Evolutionary conservation across 257 asterid species (phyloP), one percentile per base, ranked within the genome.

Genomic region (Scutellaria baicalensis): DNA sequence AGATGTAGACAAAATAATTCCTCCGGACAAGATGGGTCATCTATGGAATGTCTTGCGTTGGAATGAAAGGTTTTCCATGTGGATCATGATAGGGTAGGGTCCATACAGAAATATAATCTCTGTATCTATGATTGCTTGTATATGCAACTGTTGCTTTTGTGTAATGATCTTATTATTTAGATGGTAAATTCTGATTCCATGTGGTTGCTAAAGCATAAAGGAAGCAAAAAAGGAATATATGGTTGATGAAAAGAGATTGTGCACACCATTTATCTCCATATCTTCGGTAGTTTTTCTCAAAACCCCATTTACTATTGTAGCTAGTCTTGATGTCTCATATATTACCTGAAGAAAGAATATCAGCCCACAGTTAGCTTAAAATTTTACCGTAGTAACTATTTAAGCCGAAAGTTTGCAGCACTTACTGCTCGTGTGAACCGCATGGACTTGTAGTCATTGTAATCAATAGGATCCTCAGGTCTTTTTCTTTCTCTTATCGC

Each of bases 381-480:
- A 4, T 71, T 70, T 70, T 70, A 43, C 39, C 0, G 49, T 50
- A 38, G 82, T 70, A 78, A 72, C 57, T 64, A 68, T 69, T 40
- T 60, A 20, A 33, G 10, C 40, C 8, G 56, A 59, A 45, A 58
- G 59, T 48, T 65, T 43, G 58, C 54, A 60, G 64, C 8, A 80
- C 84, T 77, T 69, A 85, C 90, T 31, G 90, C 88, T 68, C 97
- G 95, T 38, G 99, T 94, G 75, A 94, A 91, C 16, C 85, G 87
- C 99, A 94, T 94, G 48, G 92, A 82, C 74, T 84, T 91, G 82
- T 85, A 94, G 87, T 94, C 97, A 17, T 83, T 83, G 70, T 86
- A 91, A 73, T 82, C 82, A 51, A 94, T 85, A 64, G 96, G 92
- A 72, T 94, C 97, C 77, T 86, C 88, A n/a, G 93, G 86, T 45